Evolutionary conservation across 331 rosid species (phyloP), one percentile per base, ranked within the genome.

Genomic region (Stylosanthes scabra): DNA sequence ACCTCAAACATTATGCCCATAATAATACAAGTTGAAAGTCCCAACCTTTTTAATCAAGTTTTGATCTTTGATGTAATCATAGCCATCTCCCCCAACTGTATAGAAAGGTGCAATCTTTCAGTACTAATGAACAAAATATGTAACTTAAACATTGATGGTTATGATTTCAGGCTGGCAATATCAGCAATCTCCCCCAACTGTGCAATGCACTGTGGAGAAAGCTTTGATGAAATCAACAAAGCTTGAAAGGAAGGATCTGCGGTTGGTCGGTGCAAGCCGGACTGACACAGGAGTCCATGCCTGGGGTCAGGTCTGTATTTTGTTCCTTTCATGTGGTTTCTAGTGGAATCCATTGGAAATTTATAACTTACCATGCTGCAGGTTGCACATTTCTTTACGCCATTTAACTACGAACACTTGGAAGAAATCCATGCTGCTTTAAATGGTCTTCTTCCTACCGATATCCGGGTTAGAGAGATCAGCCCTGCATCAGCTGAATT

Each of bases 341-440:
- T 45, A 58, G 29, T 49, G 16, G 27, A 40, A 54, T 71, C 20
- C 40, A 34, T 59, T 57, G 39, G 39, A 65, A 72, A 63, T 64
- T 58, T 58, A 62, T 70, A 67, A 69, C 87, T 77, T 72, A 66
- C 76, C 47, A 65, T 69, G 80, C 78, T 84, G 75, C 90, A 94
- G 99, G 99, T 89, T 75, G 99, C 97, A 41, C 99, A 94, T 80
- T 94, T 91, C 71, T 28, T 84, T 54, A 94, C 96, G n/a, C 97
- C 97, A 7, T 91, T 88, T 84, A 86, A 81, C 91, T 87, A 89
- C 44, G 87, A 84, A 70, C 86, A 74, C 73, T 81, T 94, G 82
- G 91, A 84, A 1, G 68, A 47, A 16, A 47, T 94, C 76, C 97
- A 94, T 31, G 85, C 89, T 2, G 91, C 97, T 76, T 72, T 94